Conservation (phyloP, 176 grass and related monocot species). For the Ananas comosus region DNA sequence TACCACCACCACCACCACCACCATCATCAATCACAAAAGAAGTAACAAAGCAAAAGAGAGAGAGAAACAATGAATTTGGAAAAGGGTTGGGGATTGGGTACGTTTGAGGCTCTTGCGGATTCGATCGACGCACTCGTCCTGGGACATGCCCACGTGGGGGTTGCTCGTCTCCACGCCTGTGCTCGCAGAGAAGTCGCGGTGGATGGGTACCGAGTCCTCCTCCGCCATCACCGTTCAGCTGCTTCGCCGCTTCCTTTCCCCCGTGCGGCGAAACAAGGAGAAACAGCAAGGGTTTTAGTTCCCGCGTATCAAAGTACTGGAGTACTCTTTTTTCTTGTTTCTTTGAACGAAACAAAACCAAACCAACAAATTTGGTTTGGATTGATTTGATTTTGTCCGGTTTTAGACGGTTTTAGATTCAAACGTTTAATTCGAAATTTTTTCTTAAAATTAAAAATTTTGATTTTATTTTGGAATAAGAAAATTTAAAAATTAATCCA, state of each 20-base stretch:
- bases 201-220: slow-evolving; percentile 7
- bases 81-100: neutral
- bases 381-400: too few species aligned
- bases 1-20: neutral
- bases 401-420: too few species aligned
- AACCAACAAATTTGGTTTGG: too few species aligned
- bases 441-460: too few species aligned
- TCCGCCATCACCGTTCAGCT: slow-evolving; percentile 10
- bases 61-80: neutral
- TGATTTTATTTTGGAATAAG: too few species aligned
- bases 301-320: too few species aligned
- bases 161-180: neutral
- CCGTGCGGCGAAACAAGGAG: neutral
- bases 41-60: neutral
- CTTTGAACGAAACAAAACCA: too few species aligned
- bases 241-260: neutral
- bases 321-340: too few species aligned
- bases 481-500: too few species aligned
- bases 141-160: slow-evolving; percentile 22
- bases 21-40: slow-evolving; percentile 2
- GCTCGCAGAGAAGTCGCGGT: slow-evolving; percentile 3
- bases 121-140: slow-evolving; percentile 43
- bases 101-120: slow-evolving; percentile 46
- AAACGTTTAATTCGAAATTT: too few species aligned
- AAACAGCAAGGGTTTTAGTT: neutral